Evolutionary conservation across 495 filamentous ascomycete species (phyloP).

Genomic region (Lophiotrema nucula): DNA sequence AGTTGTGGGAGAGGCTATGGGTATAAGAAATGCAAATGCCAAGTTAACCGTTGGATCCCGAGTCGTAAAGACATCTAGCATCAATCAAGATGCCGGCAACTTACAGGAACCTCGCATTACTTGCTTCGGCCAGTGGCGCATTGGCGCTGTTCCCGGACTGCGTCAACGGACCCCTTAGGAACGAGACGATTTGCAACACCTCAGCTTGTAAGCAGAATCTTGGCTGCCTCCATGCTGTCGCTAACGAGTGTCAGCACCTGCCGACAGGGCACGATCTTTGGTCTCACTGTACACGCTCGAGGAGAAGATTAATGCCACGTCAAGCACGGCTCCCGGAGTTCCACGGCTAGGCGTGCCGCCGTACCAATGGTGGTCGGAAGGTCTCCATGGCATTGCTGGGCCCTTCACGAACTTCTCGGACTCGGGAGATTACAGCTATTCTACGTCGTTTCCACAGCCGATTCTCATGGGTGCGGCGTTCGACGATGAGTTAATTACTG

Average conservation of each 20-base stretch:
- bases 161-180: constrained; percentile 38
- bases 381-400: constrained; percentile 57
- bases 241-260: constrained; percentile 31
- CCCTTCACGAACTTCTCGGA: constrained; percentile 53
- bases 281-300: constrained; percentile 45
- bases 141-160: constrained; percentile 37
- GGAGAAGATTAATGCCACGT: constrained; percentile 60
- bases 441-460: constrained; percentile 62
- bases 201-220: constrained; percentile 29
- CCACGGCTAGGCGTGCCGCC: constrained; percentile 56
- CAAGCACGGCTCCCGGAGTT: constrained; percentile 54
- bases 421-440: constrained; percentile 54
- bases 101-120: neutral
- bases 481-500: constrained; percentile 58
- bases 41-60: neutral
- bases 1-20: neutral
- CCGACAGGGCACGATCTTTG: constrained; percentile 45
- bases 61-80: no score
- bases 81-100: neutral
- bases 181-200: constrained; percentile 48
- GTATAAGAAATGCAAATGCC: neutral
- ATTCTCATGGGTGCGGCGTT: constrained; percentile 61
- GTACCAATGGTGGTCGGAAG: constrained; percentile 56
- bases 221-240: neutral
- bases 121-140: neutral